Evolutionary conservation across 2,329 filamentous ascomycete species (phyloP).

Genomic region (Fusarium xyrophilum): DNA sequence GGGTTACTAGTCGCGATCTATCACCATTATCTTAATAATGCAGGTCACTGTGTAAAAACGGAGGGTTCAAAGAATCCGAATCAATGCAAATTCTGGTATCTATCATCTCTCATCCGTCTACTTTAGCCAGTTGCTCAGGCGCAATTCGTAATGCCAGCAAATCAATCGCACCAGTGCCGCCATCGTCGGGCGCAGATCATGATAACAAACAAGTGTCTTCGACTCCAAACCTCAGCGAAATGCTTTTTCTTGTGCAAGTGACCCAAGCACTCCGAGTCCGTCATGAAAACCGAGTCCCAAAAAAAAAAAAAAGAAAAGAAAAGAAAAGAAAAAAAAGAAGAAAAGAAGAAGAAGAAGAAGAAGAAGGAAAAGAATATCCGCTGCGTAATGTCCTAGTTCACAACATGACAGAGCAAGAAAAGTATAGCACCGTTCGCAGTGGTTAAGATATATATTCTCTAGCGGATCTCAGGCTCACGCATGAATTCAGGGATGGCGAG

Average conservation of each 20-base stretch:
- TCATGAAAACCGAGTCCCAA: background rate
- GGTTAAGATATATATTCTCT: constrained; percentile 12
- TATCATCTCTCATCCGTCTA: constrained; percentile 25
- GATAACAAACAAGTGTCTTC: constrained; percentile 14
- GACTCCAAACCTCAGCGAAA: constrained; percentile 17
- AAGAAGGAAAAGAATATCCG: background rate
- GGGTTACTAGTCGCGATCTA: background rate
- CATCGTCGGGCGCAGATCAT: constrained; percentile 1
- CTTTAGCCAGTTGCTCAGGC: constrained; percentile 9
- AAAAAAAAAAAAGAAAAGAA: background rate
- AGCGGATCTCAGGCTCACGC: constrained; percentile 53
- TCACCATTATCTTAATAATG: background rate
- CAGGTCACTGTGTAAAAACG: background rate
- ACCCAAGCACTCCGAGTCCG: background rate
- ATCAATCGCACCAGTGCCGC: background rate
- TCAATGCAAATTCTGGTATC: constrained; percentile 12
- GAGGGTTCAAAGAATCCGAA: background rate
- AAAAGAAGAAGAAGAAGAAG: too few species aligned
- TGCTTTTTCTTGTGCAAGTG: background rate
- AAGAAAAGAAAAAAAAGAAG: too few species aligned
- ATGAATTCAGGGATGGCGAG: constrained; percentile 52
- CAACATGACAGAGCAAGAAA: background rate
- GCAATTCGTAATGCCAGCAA: background rate
- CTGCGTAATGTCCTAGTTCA: background rate
- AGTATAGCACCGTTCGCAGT: background rate